Evolutionary conservation across 2,329 filamentous ascomycete species (phyloP), one percentile per base, ranked within the genome.

Genomic region (Alternaria incomplexa): DNA sequence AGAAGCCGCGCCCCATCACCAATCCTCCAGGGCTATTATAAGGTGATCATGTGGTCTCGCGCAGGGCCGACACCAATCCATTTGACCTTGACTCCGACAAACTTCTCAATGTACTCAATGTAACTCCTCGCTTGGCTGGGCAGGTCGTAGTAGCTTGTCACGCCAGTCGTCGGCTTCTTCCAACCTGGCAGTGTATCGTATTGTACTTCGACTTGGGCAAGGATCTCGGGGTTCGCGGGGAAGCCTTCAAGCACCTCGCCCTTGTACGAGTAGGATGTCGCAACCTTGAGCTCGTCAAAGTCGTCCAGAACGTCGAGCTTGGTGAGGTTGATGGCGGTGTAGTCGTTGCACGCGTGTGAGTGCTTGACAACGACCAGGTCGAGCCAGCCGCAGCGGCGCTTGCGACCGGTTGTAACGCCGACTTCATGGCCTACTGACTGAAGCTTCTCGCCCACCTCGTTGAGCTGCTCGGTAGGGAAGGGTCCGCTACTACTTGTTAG

Each of bases 241-340:
- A 91, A 93, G 12, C 85, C 87, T 17, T 86, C 83, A 11, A 91
- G 79, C 58, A 82, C 81, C 73, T 86, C 75, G 46, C 86, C 87
- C 54, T 86, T 84, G 73, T 87, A 69, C 12, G 83, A 83, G 82
- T 97, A 97, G 3, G 87, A 89, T 13, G 91, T 87, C 17, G 91
- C 91, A 54, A 92, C 84, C 79, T 93, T 91, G 80, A 96, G 86
- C 73, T 88, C 89, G 10, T 87, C 84, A 77, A 97, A 93, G 30
- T 87, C 87, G 76, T 93, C 91, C 15, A 93, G 84, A 40, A 93
- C 85, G 70, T 92, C 90, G 22, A 92, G 85, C 79, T 90, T 90
- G 61, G 88, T 90, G 60, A 90, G 81, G 80, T 90, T 90, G 71
- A 89, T 81, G 47, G 83, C 79, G 0, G 88, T 88, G 80, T 92